These are phyloP conservation scores for Sclerotinia subarctica DNA, from an alignment of 2,329 filamentous ascomycete genomes.

Conservation along the genomic window DNA sequence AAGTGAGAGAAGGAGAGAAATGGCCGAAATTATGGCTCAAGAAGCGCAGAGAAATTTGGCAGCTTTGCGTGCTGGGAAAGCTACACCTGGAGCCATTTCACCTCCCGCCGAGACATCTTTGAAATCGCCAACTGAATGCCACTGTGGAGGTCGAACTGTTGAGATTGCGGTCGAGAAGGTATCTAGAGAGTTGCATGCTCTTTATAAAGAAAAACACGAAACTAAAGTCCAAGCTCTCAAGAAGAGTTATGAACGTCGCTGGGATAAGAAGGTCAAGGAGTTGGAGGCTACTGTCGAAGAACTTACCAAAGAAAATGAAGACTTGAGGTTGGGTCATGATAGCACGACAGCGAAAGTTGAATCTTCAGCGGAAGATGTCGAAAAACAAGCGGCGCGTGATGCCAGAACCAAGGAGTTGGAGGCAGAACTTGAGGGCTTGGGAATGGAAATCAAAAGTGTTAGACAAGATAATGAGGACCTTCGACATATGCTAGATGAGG, in stretches of 20 bases:
- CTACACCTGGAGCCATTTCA: conserved; percentile 30
- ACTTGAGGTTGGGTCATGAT: conserved; percentile 58
- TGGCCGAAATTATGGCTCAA: conserved; percentile 71
- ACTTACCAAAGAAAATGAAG: conserved; percentile 70
- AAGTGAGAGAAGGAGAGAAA: conserved; percentile 68
- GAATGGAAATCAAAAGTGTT: conserved; percentile 67
- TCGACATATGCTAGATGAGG: conserved; percentile 63
- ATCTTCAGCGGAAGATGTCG: conserved; percentile 44
- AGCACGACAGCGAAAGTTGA: conserved; percentile 59
- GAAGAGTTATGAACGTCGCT: conserved; percentile 78
- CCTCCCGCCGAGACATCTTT: conserved; percentile 39
- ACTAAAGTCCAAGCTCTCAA: conserved; percentile 90
- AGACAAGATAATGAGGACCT: conserved; percentile 67
- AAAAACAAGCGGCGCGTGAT: conserved; percentile 68
- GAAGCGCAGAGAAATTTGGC: conserved; percentile 75
- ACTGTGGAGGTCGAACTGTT: conserved; percentile 55
- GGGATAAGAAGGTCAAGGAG: conserved; percentile 82
- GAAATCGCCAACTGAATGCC: conserved; percentile 35
- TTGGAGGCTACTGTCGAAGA: conserved; percentile 70
- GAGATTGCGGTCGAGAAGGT: conserved; percentile 86
- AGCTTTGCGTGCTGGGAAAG: conserved; percentile 64
- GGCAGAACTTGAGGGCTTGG: conserved; percentile 66
- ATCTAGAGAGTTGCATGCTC: conserved; percentile 83
- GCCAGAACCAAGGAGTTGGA: conserved; percentile 81
- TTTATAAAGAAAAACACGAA: conserved; percentile 98